Base-by-base conservation (phyloP, 495 filamentous ascomycete species). In the Penicilliopsis zonata region DNA sequence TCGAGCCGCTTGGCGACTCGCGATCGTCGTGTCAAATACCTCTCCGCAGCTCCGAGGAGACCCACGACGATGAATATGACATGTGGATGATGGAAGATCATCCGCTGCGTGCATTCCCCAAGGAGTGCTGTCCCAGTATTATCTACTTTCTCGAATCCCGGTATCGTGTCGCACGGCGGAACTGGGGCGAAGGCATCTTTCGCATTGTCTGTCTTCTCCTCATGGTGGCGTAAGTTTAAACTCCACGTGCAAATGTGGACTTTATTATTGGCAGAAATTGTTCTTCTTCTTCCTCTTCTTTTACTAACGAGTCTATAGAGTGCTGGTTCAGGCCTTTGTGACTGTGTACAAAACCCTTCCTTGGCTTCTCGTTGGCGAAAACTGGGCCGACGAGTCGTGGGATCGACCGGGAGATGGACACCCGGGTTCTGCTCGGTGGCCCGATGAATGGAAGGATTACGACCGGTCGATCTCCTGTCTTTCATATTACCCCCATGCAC, bases 401-500 rank as follows among this genome's bases (percentile, higher is more conserved):
- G 18, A 24, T 7, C 5, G 7, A 24, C 9, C n/a, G 9, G 31
- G 25, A 23, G 19, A 33, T 5, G 17, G 15, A 21, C 10, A 12
- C 19, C 15, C 33, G 3, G 42, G 30, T 7, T 38, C 37, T 19
- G 25, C 39, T 9, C 42, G 40, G 35, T 38, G 36, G 38, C 30
- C 40, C 6, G 30, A 18, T 10, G 67, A 77, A 41, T 78, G 81
- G 36, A 70, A 72, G 10, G 58, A 63, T 1, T 69, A 70, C 40
- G 60, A 80, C 14, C 32, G 47, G 0, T 75, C 76, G 2, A 64
- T 74, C 35, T 61, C 61, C 4, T 79, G 74, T 30, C 72, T 82
- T 44, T 78, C 75, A 2, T 77, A 83, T 49, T 80, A 83, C 45
- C 78, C 82, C 47, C 78, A 77, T 46, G 77, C 39, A 20, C 70